Evolutionary conservation across 306 rosid species (phyloP).

Genomic region (Crataegus laevigata): DNA sequence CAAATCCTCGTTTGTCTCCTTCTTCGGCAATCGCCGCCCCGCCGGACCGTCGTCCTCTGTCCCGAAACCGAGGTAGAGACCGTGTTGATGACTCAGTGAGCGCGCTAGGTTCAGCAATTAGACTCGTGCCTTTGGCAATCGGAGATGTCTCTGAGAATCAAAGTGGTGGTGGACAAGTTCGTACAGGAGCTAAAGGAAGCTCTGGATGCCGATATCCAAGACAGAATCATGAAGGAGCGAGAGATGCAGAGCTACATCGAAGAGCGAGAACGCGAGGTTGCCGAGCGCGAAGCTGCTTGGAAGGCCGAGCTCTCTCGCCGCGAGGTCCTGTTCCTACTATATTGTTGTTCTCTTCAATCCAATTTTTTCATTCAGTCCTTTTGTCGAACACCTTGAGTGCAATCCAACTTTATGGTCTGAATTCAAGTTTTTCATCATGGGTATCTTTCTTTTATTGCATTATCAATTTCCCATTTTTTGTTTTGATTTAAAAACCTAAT

Average conservation of each 20-base stretch:
- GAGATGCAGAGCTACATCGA: conserved; percentile 98
- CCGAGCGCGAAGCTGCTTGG: conserved; percentile 99
- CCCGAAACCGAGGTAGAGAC: neutral
- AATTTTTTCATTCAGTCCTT: neutral
- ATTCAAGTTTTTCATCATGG: neutral
- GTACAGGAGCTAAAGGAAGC: conserved; percentile 93
- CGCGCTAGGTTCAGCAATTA: neutral
- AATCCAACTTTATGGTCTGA: neutral
- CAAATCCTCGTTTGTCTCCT: neutral
- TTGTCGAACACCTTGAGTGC: neutral
- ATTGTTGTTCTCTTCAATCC: neutral
- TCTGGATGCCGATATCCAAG: conserved; percentile 89
- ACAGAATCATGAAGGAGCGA: conserved; percentile 92
- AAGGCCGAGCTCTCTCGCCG: conserved; percentile 99
- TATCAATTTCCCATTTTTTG: neutral
- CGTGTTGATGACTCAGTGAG: neutral
- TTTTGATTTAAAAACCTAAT: neutral
- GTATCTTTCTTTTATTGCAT: neutral
- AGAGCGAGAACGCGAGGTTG: conserved; percentile 98
- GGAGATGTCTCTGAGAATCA: conserved; percentile 81
- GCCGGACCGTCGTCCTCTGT: neutral
- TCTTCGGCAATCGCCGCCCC: neutral
- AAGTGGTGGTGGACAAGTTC: conserved; percentile 88
- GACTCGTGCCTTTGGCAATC: no score
- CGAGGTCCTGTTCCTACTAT: conserved; percentile 42